Evolutionary conservation across 139 green algal genomes (phyloP).

Genomic region (Edaphochlamys debaryana): DNA sequence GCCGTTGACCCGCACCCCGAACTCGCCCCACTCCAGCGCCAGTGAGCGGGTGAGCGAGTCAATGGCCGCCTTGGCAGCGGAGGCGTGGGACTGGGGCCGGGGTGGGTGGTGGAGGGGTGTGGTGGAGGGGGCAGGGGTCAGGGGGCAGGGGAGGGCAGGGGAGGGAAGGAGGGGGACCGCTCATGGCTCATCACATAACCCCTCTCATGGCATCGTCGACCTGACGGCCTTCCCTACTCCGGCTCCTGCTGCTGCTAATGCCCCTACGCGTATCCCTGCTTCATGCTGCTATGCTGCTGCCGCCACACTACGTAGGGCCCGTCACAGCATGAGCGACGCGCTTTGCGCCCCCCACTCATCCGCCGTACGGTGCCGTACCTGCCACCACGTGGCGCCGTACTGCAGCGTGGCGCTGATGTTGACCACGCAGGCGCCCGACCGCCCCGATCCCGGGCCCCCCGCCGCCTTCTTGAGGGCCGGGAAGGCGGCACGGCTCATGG

Average conservation of each 20-base stretch:
- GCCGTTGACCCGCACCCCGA: slow-evolving; percentile 86
- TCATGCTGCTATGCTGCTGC: too few species aligned
- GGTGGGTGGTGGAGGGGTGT: neutral
- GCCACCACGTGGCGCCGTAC: slow-evolving; percentile 95
- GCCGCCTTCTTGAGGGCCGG: neutral
- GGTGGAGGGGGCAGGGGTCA: neutral
- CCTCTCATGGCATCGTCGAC: too few species aligned
- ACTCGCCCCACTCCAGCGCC: slow-evolving; percentile 92
- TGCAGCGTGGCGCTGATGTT: slow-evolving; percentile 98
- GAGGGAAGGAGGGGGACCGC: too few species aligned
- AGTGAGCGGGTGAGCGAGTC: slow-evolving; percentile 92
- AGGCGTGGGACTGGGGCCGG: slow-evolving; percentile 75
- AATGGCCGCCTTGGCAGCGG: slow-evolving; percentile 90
- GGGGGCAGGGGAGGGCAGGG: too few species aligned
- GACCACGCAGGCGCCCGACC: slow-evolving; percentile 67
- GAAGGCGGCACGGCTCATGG: slow-evolving; percentile 79
- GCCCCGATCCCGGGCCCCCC: neutral
- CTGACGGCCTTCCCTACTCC: too few species aligned
- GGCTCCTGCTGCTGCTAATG: too few species aligned
- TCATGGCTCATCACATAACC: too few species aligned
- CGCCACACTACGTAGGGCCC: too few species aligned
- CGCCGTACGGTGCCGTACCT: slow-evolving; percentile 53
- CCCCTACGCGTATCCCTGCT: too few species aligned
- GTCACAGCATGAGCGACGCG: too few species aligned
- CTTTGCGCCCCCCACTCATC: neutral